A percentile compares a stretch with the other conserved stretches of the same genome.
These are phyloP conservation scores for Brettanomyces sp. DNA, from an alignment of 805 yeast genomes.

Conservation along the genomic window DNA sequence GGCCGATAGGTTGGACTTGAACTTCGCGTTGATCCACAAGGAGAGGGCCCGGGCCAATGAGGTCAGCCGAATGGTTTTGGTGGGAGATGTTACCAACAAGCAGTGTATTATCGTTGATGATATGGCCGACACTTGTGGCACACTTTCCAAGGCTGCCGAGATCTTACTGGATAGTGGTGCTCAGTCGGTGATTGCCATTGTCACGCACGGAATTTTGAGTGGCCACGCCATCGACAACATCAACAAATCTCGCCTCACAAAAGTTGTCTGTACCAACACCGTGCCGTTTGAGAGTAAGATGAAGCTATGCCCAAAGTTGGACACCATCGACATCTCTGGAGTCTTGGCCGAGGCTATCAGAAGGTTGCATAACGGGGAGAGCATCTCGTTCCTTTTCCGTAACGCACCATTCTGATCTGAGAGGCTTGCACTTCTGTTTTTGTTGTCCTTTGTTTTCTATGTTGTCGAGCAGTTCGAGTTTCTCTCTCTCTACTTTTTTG, in stretches of 20 bases:
- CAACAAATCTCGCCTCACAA: constrained; percentile 54
- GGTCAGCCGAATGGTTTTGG: constrained; percentile 89
- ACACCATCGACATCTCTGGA: constrained; percentile 75
- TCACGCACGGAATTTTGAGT: constrained; percentile 90
- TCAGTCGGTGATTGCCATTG: constrained; percentile 78
- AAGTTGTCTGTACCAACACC: constrained; percentile 86
- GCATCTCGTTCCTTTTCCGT: constrained; percentile 77
- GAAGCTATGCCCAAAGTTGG: constrained; percentile 55
- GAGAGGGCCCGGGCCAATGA: constrained; percentile 94
- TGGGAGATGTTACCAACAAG: constrained; percentile 84
- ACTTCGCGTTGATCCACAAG: constrained; percentile 92
- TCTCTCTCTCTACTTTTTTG: not conserved
- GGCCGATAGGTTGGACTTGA: constrained; percentile 86
- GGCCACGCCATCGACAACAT: constrained; percentile 74
- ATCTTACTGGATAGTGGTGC: constrained; percentile 77
- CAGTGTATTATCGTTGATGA: constrained; percentile 86
- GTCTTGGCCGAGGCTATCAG: constrained; percentile 90
- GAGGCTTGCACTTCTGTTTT: not conserved
- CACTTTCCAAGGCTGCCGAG: constrained; percentile 90
- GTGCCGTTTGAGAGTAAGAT: constrained; percentile 70
- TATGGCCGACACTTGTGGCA: constrained; percentile 98
- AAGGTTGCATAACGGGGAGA: constrained; percentile 93
- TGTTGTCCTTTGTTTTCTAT: not conserved
- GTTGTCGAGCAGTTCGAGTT: not conserved
- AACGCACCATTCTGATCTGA: constrained; percentile 32